Conservation (phyloP, 2,329 filamentous ascomycete species). For the Geosmithia morbida region DNA sequence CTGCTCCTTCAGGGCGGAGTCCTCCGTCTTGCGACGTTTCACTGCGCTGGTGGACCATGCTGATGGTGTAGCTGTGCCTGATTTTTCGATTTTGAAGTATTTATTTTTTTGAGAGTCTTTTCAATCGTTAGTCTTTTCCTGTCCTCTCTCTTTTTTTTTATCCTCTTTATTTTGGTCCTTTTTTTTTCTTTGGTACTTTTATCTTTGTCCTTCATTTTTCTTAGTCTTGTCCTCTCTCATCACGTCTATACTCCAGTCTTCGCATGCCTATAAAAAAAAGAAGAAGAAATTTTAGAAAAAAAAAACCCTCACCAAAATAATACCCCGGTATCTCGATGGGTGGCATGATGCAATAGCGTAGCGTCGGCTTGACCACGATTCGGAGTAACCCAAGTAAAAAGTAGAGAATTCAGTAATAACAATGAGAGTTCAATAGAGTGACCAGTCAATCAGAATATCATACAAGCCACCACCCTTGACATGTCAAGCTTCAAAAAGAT, state of each 20-base stretch:
- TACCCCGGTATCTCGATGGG: constrained; percentile 35
- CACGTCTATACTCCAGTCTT: too few relatives aligned
- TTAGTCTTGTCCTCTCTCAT: too few relatives aligned
- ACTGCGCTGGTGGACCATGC: constrained; percentile 44
- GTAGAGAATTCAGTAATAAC: background rate
- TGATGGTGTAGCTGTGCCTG: constrained; percentile 34
- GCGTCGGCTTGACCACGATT: background rate
- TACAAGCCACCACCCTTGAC: too few relatives aligned
- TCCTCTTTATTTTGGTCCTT: constrained; percentile 1
- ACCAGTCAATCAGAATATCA: too few relatives aligned
- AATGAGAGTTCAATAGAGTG: background rate
- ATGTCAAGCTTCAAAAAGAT: too few relatives aligned
- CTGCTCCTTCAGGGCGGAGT: constrained; percentile 15
- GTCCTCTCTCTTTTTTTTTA: background rate
- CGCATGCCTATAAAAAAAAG: too few relatives aligned
- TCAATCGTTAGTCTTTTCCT: background rate
- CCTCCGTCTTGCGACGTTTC: constrained; percentile 36
- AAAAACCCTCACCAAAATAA: constrained; percentile 39
- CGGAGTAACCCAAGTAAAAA: background rate
- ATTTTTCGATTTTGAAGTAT: constrained; percentile 54
- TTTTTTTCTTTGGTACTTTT: background rate
- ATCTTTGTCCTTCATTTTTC: too few relatives aligned
- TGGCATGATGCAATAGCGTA: constrained; percentile 11
- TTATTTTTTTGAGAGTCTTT: constrained; percentile 42
- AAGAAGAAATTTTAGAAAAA: too few relatives aligned